phyloP scores from a whole-genome alignment of 495 filamentous ascomycete species.

The Talaromyces trachyspermus region DNA sequence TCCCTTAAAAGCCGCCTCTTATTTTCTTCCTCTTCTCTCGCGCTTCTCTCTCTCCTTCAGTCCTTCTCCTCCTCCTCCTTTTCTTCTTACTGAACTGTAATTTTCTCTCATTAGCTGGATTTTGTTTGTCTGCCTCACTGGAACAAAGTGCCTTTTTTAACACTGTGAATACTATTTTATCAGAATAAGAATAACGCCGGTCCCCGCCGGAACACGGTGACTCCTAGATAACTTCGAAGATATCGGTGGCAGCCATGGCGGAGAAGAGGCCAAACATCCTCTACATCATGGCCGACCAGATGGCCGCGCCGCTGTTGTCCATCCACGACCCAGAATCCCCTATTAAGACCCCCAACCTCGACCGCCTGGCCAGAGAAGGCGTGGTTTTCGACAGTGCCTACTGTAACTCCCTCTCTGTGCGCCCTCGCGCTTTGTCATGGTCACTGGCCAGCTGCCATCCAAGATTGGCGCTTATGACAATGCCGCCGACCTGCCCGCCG shows the following conservation, averaged over 20 bases:
- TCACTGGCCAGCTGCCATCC: slow-evolving; percentile 77
- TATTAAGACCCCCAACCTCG: slow-evolving; percentile 81
- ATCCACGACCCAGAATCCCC: slow-evolving; percentile 73
- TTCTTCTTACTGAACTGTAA: not conserved
- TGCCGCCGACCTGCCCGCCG: slow-evolving; percentile 63
- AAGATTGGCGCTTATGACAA: slow-evolving; percentile 87
- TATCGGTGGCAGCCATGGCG: slow-evolving; percentile 34
- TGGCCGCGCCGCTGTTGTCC: slow-evolving; percentile 75
- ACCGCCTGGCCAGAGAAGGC: slow-evolving; percentile 65
- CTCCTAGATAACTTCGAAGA: too few relatives aligned
- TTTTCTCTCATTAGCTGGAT: too few relatives aligned
- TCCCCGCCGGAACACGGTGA: too few relatives aligned
- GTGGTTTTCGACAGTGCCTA: slow-evolving; percentile 86
- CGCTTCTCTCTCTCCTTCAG: not conserved
- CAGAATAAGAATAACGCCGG: too few relatives aligned
- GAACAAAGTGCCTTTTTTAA: too few relatives aligned
- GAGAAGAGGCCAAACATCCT: slow-evolving; percentile 62
- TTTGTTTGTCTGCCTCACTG: too few relatives aligned
- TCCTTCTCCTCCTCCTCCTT: not conserved
- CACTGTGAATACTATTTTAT: too few relatives aligned
- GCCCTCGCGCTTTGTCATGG: slow-evolving; percentile 82
- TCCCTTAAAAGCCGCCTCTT: not conserved
- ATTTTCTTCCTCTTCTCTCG: not conserved
- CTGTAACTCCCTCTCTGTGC: slow-evolving; percentile 86
- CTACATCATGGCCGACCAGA: slow-evolving; percentile 90